A percentile compares a stretch with the other conserved stretches of the same genome.
These are phyloP conservation scores for Umbilicus rupestris DNA, from an alignment of 164 flowering plant genomes.

Conservation along the genomic window DNA sequence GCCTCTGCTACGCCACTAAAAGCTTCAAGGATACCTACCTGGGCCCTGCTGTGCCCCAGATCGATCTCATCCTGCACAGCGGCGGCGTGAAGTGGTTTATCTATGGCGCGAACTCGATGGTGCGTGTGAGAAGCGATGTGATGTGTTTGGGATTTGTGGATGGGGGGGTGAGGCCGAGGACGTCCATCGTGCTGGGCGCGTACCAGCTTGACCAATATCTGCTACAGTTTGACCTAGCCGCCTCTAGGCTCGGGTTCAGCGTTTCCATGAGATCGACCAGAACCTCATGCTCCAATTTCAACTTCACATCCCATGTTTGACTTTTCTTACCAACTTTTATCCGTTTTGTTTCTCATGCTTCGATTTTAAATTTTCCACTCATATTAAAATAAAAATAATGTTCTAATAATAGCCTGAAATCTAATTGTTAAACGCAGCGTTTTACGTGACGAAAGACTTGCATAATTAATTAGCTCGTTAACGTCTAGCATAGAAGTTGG, in stretches of 20 bases:
- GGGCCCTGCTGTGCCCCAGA: constrained; percentile 25
- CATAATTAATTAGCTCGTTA: too few relatives aligned
- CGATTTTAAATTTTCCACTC: too few relatives aligned
- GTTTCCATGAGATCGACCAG: constrained; percentile 8
- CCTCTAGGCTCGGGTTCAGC: constrained; percentile 18
- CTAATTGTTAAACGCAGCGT: too few relatives aligned
- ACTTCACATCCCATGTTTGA: constrained; percentile 8
- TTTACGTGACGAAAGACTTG: too few relatives aligned
- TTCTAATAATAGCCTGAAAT: too few relatives aligned
- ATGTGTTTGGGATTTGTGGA: constrained; percentile 18
- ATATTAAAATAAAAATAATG: too few relatives aligned
- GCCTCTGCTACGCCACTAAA: constrained; percentile 19
- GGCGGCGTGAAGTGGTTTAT: constrained; percentile 19
- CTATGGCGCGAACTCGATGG: constrained; percentile 19
- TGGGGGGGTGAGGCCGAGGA: constrained; percentile 9
- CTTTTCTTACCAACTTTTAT: neutral
- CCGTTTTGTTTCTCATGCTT: too few relatives aligned
- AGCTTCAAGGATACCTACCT: constrained; percentile 17
- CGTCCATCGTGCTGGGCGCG: constrained; percentile 22
- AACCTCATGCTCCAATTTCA: constrained; percentile 19
- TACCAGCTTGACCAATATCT: constrained; percentile 20
- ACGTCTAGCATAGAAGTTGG: too few relatives aligned
- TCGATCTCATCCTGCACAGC: constrained; percentile 17
- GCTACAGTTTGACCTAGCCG: constrained; percentile 17
- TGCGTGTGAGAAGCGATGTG: constrained; percentile 11